These are phyloP conservation scores for Trametes sanguinea DNA, from an alignment of 768 basidiomycete species.

Conservation along the genomic window DNA sequence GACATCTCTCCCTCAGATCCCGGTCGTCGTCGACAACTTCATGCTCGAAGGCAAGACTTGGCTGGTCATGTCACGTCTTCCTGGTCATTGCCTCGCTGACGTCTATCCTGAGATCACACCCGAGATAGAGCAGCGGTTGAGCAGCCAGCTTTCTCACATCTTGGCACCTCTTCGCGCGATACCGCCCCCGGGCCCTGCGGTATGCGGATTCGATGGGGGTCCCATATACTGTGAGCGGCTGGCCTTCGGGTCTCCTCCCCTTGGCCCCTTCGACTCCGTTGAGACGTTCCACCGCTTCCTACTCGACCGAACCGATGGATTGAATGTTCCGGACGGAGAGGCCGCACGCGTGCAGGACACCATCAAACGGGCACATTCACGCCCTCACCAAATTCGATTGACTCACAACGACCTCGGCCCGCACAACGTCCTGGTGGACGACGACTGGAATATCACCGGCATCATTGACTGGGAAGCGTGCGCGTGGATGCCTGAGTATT, in stretches of 20 bases:
- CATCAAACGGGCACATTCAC: constrained; percentile 12
- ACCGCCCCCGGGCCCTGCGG: constrained; percentile 4
- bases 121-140: constrained; percentile 1
- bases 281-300: constrained; percentile 14
- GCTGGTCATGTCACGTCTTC: constrained; percentile 20
- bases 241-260: constrained; percentile 6
- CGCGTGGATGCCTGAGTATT: constrained; percentile 30
- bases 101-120: background rate
- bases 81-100: constrained; percentile 11
- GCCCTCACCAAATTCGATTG: constrained; percentile 22
- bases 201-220: constrained; percentile 15
- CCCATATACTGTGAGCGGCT: constrained; percentile 12
- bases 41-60: constrained; percentile 6
- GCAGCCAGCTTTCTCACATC: constrained; percentile 3
- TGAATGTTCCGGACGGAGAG: constrained; percentile 1
- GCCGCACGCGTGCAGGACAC: constrained; percentile 6
- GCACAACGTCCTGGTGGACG: constrained; percentile 39
- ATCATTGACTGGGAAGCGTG: constrained; percentile 28
- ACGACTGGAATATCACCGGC: constrained; percentile 23
- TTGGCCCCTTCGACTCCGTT: constrained; percentile 18
- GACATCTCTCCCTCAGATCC: constrained; percentile 16
- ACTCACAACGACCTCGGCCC: constrained; percentile 41
- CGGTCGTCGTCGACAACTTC: constrained; percentile 23
- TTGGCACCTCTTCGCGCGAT: constrained; percentile 12
- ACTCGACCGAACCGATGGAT: background rate